Evolutionary conservation across 176 grass and related monocot genomes (phyloP).

Genomic region (Carex pumila): DNA sequence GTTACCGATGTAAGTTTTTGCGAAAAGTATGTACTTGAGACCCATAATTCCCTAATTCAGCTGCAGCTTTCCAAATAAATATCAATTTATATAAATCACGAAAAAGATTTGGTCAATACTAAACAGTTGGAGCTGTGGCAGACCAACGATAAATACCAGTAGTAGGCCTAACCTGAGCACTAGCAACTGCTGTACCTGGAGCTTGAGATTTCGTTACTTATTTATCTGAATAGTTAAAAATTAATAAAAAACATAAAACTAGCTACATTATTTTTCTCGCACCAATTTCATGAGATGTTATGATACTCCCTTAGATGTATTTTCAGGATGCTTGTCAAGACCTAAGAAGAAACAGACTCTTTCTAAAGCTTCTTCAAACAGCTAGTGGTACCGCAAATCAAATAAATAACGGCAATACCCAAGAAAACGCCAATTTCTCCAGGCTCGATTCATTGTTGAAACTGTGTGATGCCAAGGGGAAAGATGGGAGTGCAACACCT

Average conservation of each 20-base stretch:
- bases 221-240: neutral
- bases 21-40: neutral
- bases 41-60: neutral
- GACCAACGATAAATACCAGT: neutral
- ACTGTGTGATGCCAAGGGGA: slow-evolving; percentile 55
- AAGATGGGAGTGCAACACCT: slow-evolving; percentile 52
- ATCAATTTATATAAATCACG: neutral
- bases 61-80: neutral
- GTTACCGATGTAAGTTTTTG: neutral
- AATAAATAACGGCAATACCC: slow-evolving; percentile 46
- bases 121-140: neutral
- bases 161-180: neutral
- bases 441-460: slow-evolving; percentile 63
- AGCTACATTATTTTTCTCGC: neutral
- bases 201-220: neutral
- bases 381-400: slow-evolving; percentile 54
- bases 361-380: slow-evolving; percentile 57
- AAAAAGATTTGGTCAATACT: neutral
- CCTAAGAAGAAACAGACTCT: slow-evolving; percentile 65
- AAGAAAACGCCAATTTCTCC: slow-evolving; percentile 41
- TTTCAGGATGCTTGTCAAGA: slow-evolving; percentile 74
- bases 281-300: slow-evolving; percentile 22
- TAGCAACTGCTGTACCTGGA: neutral
- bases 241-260: neutral
- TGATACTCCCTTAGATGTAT: slow-evolving; percentile 38